phyloP scores from a whole-genome alignment of 192 early-diverging fungal genomes.

The Chytriomyces sp. region DNA sequence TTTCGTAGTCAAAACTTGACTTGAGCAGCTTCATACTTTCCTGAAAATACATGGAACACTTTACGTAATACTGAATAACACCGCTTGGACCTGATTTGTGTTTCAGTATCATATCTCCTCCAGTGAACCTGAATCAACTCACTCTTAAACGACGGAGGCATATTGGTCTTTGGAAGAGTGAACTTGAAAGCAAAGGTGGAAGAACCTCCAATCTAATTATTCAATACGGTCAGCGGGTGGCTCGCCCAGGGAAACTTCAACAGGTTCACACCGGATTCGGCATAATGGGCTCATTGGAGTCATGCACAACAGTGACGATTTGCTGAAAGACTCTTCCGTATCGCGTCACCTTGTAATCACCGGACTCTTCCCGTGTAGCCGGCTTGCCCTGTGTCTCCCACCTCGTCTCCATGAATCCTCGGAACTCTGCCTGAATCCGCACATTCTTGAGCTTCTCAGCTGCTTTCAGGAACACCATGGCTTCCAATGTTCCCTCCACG shows the following conservation, averaged over 20 bases:
- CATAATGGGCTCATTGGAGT: background rate
- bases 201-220: constrained; percentile 5
- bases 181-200: background rate
- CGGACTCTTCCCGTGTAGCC: background rate
- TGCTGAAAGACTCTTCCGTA: constrained; percentile 19
- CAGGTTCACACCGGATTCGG: background rate
- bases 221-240: no score
- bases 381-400: constrained; percentile 3
- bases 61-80: constrained; percentile 24
- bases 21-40: constrained; percentile 30
- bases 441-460: constrained; percentile 13
- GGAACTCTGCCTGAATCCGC: constrained; percentile 2
- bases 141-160: background rate
- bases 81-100: no score
- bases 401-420: constrained; percentile 7
- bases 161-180: background rate
- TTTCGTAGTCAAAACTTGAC: constrained; percentile 8
- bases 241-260: no score
- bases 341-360: background rate
- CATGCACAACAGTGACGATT: constrained; percentile 11
- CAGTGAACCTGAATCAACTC: background rate
- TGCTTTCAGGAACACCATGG: constrained; percentile 1
- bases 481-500: background rate
- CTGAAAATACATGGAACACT: constrained; percentile 16
- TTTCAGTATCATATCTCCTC: no score